Percentiles rank a stretch among this genome's conserved stretches.
phyloP scores from a whole-genome alignment of 768 basidiomycete genomes.

The Mycena vitilis region DNA sequence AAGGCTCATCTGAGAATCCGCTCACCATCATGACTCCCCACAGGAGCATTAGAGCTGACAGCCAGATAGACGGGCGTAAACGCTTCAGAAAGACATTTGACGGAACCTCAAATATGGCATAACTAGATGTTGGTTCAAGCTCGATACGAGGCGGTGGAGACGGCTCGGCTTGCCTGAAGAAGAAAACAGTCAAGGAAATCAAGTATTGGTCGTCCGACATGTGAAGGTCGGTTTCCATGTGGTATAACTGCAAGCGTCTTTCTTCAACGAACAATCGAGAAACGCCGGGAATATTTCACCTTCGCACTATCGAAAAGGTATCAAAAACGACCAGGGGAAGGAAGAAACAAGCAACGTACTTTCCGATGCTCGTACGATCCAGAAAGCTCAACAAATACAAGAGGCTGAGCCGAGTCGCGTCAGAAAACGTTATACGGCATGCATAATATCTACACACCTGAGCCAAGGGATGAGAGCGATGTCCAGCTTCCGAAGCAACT shows the following conservation, averaged over 20 bases:
- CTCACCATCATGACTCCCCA: constrained; percentile 84
- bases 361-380: constrained; percentile 64
- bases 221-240: constrained; percentile 66
- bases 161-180: constrained; percentile 50
- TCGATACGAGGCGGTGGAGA: not conserved
- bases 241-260: constrained; percentile 73
- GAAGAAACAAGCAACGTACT: constrained; percentile 47
- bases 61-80: constrained; percentile 81
- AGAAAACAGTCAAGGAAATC: constrained; percentile 70
- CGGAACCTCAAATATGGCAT: constrained; percentile 81
- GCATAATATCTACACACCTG: not conserved
- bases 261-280: constrained; percentile 7
- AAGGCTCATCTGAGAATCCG: constrained; percentile 4
- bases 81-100: constrained; percentile 81
- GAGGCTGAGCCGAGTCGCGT: constrained; percentile 69
- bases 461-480: constrained; percentile 57
- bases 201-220: constrained; percentile 76
- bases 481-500: constrained; percentile 78
- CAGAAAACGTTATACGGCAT: not conserved
- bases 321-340: constrained; percentile 39
- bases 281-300: constrained; percentile 42
- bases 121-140: constrained; percentile 47
- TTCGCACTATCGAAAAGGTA: constrained; percentile 53
- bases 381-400: constrained; percentile 74
- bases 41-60: constrained; percentile 76